Percentiles rank a stretch among this genome's conserved stretches.
Evolutionary conservation across 1,139 yeast genomes (phyloP).

Genomic region (Spathaspora jeffriesii): DNA sequence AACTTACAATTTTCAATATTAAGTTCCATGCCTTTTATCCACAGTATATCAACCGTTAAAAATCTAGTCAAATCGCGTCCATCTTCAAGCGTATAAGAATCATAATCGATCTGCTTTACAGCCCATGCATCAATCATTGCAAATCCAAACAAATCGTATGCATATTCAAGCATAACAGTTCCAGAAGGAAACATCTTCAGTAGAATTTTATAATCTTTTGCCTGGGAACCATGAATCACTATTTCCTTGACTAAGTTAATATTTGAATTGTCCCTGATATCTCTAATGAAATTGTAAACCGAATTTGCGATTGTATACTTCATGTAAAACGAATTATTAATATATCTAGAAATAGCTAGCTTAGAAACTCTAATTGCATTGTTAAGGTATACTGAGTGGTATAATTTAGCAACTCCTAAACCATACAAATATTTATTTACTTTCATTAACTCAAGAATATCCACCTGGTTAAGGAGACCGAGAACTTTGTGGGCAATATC

Average conservation of each 20-base stretch:
- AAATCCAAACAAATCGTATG: background rate
- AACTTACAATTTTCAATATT: background rate
- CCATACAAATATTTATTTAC: background rate
- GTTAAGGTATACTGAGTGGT: background rate
- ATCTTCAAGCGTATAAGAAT: too few relatives aligned
- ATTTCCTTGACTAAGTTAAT: background rate
- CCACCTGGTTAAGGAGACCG: background rate
- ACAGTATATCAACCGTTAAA: background rate
- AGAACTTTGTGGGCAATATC: background rate
- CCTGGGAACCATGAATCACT: background rate
- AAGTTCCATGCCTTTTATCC: background rate
- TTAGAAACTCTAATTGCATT: background rate
- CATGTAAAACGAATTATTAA: background rate
- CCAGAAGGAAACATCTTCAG: background rate
- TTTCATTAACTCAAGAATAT: background rate
- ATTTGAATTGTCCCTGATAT: background rate
- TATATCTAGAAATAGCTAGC: background rate
- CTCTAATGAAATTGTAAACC: background rate
- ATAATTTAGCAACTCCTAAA: background rate
- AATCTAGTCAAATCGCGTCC: background rate
- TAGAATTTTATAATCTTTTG: background rate
- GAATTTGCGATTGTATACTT: background rate
- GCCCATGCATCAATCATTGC: background rate
- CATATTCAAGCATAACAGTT: background rate
- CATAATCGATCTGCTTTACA: too few relatives aligned